A percentile compares a stretch with the other conserved stretches of the same genome.
Conservation (phyloP, 2,329 filamentous ascomycete species). For the Alternaria sp. region DNA sequence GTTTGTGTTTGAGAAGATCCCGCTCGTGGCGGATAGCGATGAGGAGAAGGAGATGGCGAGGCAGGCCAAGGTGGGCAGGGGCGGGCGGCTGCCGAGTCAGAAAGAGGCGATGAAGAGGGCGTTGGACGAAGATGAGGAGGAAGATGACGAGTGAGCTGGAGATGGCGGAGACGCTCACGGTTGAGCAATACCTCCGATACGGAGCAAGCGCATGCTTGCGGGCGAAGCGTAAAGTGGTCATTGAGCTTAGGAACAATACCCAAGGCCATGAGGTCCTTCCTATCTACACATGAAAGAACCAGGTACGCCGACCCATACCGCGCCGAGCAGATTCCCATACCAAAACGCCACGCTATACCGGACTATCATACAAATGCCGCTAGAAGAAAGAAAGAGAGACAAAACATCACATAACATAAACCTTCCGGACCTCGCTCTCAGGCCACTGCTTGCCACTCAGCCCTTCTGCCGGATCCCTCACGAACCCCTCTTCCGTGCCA, state of each 20-base stretch:
- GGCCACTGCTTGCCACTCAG: constrained; percentile 60
- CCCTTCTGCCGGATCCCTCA: constrained; percentile 75
- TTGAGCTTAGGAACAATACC: background rate
- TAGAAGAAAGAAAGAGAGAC: background rate
- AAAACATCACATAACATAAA: constrained; percentile 76
- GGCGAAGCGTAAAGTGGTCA: background rate
- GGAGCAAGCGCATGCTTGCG: background rate
- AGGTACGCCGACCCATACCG: background rate
- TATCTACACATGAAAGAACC: background rate
- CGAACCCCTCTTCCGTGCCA: constrained; percentile 67
- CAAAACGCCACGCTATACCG: constrained; percentile 5
- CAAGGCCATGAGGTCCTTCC: background rate
- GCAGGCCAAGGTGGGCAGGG: constrained; percentile 21
- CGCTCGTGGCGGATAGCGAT: constrained; percentile 29
- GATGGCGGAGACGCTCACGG: background rate
- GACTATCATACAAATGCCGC: background rate
- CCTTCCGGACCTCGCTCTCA: constrained; percentile 74
- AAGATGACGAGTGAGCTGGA: background rate
- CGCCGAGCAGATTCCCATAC: background rate
- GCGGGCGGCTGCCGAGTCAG: constrained; percentile 8
- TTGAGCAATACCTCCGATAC: background rate
- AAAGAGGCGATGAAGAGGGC: constrained; percentile 17
- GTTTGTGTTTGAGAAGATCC: constrained; percentile 54
- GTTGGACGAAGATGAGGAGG: constrained; percentile 20
- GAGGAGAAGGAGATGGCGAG: constrained; percentile 28